A percentile compares a stretch with the other conserved stretches of the same genome.
phyloP scores from a whole-genome alignment of 2,329 filamentous ascomycete genomes.

The Stylonectria norvegica region DNA sequence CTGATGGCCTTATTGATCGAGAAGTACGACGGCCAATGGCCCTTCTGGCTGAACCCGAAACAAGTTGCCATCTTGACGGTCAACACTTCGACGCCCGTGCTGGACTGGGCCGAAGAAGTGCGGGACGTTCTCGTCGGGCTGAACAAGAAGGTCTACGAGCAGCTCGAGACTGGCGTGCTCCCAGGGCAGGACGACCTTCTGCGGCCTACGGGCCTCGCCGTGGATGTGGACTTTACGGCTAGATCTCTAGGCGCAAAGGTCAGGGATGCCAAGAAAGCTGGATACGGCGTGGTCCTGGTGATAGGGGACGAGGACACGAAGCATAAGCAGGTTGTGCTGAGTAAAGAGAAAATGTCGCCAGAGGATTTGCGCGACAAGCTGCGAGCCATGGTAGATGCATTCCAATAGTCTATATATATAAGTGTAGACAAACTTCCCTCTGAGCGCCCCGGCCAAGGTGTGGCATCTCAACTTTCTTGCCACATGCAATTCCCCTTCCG shows the following conservation, averaged over 20 bases:
- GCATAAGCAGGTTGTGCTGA: slow-evolving; percentile 50
- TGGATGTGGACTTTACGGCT: slow-evolving; percentile 67
- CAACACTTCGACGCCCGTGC: slow-evolving; percentile 55
- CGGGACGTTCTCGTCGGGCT: slow-evolving; percentile 51
- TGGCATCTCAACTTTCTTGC: too few species aligned
- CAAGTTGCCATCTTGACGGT: slow-evolving; percentile 74
- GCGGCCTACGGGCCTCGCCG: slow-evolving; percentile 58
- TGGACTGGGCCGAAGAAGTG: slow-evolving; percentile 46
- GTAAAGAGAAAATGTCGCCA: slow-evolving; percentile 42
- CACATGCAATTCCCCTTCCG: slow-evolving; percentile 2
- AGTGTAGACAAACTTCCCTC: too few species aligned
- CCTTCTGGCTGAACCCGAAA: slow-evolving; percentile 82
- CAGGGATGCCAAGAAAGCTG: slow-evolving; percentile 65
- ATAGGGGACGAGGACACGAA: slow-evolving; percentile 64
- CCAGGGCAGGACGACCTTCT: slow-evolving; percentile 42
- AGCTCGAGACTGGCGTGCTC: slow-evolving; percentile 28
- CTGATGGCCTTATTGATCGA: slow-evolving; percentile 84
- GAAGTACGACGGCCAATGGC: slow-evolving; percentile 75
- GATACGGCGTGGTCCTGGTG: slow-evolving; percentile 71
- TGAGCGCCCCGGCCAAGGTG: too few species aligned
- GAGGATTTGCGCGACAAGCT: slow-evolving; percentile 44
- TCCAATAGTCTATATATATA: slow-evolving; percentile 40
- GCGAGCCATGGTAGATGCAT: slow-evolving; percentile 44
- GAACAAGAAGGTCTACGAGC: slow-evolving; percentile 30
- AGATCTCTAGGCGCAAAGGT: slow-evolving; percentile 67